Percentiles rank a stretch among this genome's conserved stretches.
Conservation (phyloP, 1,284 basidiomycete species). For the Ustilago bromivora region DNA sequence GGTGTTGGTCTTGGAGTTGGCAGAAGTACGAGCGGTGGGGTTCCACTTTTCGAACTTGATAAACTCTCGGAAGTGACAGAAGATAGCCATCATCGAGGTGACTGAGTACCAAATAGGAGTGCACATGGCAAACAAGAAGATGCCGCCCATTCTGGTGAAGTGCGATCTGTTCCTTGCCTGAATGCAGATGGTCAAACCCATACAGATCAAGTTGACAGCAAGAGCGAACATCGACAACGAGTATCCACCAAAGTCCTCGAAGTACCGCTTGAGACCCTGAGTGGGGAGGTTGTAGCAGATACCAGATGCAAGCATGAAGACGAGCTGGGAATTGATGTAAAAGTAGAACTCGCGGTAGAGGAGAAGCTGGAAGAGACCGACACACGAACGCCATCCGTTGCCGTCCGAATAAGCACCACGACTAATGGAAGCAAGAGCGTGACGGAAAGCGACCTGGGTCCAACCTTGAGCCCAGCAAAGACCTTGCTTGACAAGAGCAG, state of each 20-base stretch:
- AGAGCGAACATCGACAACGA: conserved; percentile 49
- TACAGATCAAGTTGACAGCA: conserved; percentile 53
- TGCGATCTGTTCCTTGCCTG: conserved; percentile 52
- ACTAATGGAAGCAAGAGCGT: conserved; percentile 51
- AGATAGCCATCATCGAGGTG: conserved; percentile 55
- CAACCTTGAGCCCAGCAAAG: conserved; percentile 64
- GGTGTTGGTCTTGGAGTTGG: conserved; percentile 33
- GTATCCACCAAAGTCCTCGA: conserved; percentile 55
- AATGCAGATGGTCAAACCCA: conserved; percentile 50
- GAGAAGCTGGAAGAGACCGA: conserved; percentile 60
- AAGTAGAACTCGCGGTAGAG: conserved; percentile 61
- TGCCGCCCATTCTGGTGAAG: conserved; percentile 49
- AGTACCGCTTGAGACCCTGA: conserved; percentile 42
- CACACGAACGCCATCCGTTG: conserved; percentile 50
- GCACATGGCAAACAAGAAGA: conserved; percentile 48
- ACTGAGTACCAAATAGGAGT: conserved; percentile 57
- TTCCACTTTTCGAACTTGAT: conserved; percentile 62
- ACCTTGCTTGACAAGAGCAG: conserved; percentile 60
- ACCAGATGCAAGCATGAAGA: conserved; percentile 48
- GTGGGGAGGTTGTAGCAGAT: conserved; percentile 53
- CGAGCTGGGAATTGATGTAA: conserved; percentile 57
- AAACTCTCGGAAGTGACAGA: conserved; percentile 60
- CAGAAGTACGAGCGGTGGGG: conserved; percentile 42
- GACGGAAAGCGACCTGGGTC: conserved; percentile 62
- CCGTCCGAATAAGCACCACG: conserved; percentile 56